Base-by-base conservation (phyloP, 2,329 filamentous ascomycete genomes). In the Scolecobasidium constrictum region DNA sequence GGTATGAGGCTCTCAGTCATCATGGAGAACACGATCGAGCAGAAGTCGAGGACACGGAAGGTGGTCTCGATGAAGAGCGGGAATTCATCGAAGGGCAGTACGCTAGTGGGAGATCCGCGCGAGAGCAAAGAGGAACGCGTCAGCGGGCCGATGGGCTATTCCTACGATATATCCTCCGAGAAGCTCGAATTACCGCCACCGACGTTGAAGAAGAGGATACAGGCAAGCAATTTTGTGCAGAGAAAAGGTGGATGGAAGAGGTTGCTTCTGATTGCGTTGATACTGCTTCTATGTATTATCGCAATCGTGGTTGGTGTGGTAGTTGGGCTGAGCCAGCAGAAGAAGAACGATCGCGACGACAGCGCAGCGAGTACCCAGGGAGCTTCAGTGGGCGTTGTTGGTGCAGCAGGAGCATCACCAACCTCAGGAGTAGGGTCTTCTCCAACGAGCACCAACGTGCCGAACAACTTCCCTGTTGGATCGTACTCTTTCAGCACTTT, bases 401-500 rank as follows among this genome's bases (percentile, higher is more conserved):
- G 18, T 22, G 23, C 26, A 17, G 35, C 45, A n/a, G 9, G 16
- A 11, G 6, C 45, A 35, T 17, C 34, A 19, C 9, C 45, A 12
- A 15, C 46, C 21, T 40, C 48, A 13, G 35, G 55, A 4, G 39
- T 48, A 3, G 48, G 53, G 17, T 53, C 55, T 15, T 23, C 38
- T 11, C 28, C 26, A 16, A 39, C 38, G 26, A 42, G 53, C 33
- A 17, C 43, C 18, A 15, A 39, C 19, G 48, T 54, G 18, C 16
- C 39, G 21, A 33, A 21, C 11, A 55, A 60, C 42, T 82, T 82
- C 51, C 81, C 80, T 2, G 61, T 71, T 1, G 81, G 80, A 4
- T 68, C 72, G n/a, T 83, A 76, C 56, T 65, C 72, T 28, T 66
- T 84, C 50, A 64, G 70, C 5, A 76, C 77, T 17, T 72, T 71